These are phyloP conservation scores for Apiotrichum veenhuisii DNA, from an alignment of 1,284 basidiomycete species.

Conservation along the genomic window DNA sequence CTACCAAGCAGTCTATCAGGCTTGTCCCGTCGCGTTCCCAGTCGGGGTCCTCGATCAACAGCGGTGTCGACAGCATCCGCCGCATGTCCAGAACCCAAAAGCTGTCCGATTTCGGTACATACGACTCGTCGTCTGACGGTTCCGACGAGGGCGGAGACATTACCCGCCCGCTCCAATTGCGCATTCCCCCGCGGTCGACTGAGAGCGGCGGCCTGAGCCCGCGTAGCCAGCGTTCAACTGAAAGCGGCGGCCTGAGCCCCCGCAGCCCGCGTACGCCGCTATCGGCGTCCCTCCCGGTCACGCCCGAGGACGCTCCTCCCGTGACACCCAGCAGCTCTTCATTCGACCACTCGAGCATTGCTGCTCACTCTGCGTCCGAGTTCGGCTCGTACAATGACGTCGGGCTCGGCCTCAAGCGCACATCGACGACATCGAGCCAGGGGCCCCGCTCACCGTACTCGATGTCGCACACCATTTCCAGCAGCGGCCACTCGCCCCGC, in stretches of 20 bases:
- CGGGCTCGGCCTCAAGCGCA: background rate
- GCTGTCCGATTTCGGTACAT: conserved; percentile 1
- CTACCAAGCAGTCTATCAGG: background rate
- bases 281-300: background rate
- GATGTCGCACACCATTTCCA: background rate
- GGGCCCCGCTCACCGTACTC: background rate
- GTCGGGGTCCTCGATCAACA: background rate
- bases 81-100: background rate
- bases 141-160: conserved; percentile 3
- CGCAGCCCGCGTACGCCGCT: background rate
- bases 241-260: background rate
- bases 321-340: background rate
- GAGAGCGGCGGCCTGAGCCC: background rate
- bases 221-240: background rate
- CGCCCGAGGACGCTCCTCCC: background rate
- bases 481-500: background rate
- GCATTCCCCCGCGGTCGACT: background rate
- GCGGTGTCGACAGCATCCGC: background rate
- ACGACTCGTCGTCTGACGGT: background rate
- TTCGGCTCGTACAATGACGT: background rate
- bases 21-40: background rate
- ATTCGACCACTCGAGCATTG: background rate
- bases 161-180: background rate
- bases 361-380: background rate
- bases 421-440: background rate